A percentile compares a stretch with the other conserved stretches of the same genome.
These are phyloP conservation scores for Neurospora sp. DNA, from an alignment of 495 filamentous ascomycete species.

Conservation along the genomic window DNA sequence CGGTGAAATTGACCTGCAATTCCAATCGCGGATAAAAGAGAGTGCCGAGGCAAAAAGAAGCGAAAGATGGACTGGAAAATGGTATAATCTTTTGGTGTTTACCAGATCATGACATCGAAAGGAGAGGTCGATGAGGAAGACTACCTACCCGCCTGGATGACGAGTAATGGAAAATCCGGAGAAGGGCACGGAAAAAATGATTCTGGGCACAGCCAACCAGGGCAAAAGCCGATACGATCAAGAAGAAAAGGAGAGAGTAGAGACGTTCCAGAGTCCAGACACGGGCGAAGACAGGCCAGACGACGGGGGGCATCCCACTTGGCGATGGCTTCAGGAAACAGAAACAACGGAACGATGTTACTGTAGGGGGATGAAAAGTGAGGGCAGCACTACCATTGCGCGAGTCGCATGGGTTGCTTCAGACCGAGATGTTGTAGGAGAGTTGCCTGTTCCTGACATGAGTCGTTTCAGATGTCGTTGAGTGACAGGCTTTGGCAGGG, in stretches of 20 bases:
- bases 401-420: not conserved
- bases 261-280: not conserved
- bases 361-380: not conserved
- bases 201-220: not conserved
- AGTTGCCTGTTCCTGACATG: constrained; percentile 25
- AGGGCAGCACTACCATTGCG: not conserved
- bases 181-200: constrained; percentile 8
- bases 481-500: constrained; percentile 5
- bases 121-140: not conserved
- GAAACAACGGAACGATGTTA: not conserved
- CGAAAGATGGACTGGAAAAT: constrained; percentile 24
- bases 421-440: constrained; percentile 12
- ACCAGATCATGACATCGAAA: constrained; percentile 8
- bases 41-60: constrained; percentile 13
- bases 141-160: not conserved
- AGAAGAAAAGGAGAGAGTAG: not conserved
- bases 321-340: constrained; percentile 8
- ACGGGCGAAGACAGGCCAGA: constrained; percentile 13
- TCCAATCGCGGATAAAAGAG: constrained; percentile 14
- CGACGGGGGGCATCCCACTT: constrained; percentile 12
- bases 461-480: constrained; percentile 32
- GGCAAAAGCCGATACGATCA: not conserved
- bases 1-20: constrained; percentile 26
- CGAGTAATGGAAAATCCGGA: constrained; percentile 9
- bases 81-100: constrained; percentile 9